These are phyloP conservation scores for Heterobasidion annosum DNA, from an alignment of 1,284 basidiomycete genomes.

Conservation along the genomic window DNA sequence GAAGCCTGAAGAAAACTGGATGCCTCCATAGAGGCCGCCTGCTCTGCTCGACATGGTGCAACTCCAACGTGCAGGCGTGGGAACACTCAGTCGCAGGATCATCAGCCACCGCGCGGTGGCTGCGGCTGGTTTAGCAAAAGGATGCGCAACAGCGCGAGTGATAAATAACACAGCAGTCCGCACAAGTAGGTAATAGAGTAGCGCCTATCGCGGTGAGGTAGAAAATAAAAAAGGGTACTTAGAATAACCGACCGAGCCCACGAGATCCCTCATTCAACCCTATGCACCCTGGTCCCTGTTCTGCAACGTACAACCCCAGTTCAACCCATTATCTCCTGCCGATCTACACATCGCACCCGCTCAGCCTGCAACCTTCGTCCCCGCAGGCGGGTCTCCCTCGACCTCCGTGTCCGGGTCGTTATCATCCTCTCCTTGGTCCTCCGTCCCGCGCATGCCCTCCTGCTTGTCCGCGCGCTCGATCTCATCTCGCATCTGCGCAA, in stretches of 20 bases:
- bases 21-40: slow-evolving; percentile 74
- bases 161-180: neutral
- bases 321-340: neutral
- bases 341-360: neutral
- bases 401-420: neutral
- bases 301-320: neutral
- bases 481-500: slow-evolving; percentile 62
- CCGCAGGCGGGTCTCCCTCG: neutral
- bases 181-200: neutral
- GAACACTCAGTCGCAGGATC: neutral
- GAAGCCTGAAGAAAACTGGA: slow-evolving; percentile 60
- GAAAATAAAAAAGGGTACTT: too few relatives aligned
- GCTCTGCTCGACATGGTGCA: slow-evolving; percentile 61
- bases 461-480: slow-evolving; percentile 55
- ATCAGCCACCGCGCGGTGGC: neutral
- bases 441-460: slow-evolving; percentile 18
- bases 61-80: too few relatives aligned
- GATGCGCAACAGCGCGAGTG: too few relatives aligned
- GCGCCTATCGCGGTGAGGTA: too few relatives aligned
- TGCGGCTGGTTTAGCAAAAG: neutral
- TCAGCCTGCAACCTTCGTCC: neutral
- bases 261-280: too few relatives aligned
- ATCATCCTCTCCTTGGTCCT: neutral
- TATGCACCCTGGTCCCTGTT: too few relatives aligned
- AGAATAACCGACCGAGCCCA: too few relatives aligned